Evolutionary conservation across 345 rosid genomes (phyloP).

Genomic region (Anastatica hierochuntica): DNA sequence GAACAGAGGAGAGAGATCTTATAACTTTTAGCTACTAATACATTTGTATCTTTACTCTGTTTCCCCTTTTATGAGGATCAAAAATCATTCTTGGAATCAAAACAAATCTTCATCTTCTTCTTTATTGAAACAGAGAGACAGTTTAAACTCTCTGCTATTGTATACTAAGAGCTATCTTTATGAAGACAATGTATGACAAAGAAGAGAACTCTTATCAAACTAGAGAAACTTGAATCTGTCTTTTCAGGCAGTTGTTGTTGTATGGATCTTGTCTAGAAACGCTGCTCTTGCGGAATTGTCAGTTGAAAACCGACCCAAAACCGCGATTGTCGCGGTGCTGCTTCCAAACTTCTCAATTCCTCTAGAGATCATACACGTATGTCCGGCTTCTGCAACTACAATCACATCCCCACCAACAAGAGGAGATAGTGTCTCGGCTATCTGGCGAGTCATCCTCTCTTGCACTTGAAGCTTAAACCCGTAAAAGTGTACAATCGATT

Average conservation of each 20-base stretch:
- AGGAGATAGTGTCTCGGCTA: constrained; percentile 54
- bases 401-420: constrained; percentile 55
- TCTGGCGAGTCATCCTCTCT: constrained; percentile 75
- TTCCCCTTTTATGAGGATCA: constrained; percentile 3
- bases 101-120: not conserved
- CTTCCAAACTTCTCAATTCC: constrained; percentile 55
- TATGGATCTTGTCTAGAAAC: constrained; percentile 5
- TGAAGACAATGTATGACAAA: not conserved
- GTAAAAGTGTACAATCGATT: constrained; percentile 61
- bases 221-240: constrained; percentile 12
- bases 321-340: constrained; percentile 7
- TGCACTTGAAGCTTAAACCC: constrained; percentile 90
- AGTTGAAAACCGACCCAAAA: constrained; percentile 3
- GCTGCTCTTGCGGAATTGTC: not conserved
- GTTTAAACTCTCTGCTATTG: too few relatives aligned
- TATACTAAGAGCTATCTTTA: too few relatives aligned
- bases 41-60: constrained; percentile 7
- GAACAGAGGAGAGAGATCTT: constrained; percentile 12
- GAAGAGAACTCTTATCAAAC: not conserved
- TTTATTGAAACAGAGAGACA: too few relatives aligned
- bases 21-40: constrained; percentile 13
- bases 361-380: constrained; percentile 75
- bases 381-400: constrained; percentile 66
- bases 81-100: constrained; percentile 19
- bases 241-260: constrained; percentile 3